Evolutionary conservation across 1,284 basidiomycete species (phyloP).

Genomic region (Cystobasidium pallidum): DNA sequence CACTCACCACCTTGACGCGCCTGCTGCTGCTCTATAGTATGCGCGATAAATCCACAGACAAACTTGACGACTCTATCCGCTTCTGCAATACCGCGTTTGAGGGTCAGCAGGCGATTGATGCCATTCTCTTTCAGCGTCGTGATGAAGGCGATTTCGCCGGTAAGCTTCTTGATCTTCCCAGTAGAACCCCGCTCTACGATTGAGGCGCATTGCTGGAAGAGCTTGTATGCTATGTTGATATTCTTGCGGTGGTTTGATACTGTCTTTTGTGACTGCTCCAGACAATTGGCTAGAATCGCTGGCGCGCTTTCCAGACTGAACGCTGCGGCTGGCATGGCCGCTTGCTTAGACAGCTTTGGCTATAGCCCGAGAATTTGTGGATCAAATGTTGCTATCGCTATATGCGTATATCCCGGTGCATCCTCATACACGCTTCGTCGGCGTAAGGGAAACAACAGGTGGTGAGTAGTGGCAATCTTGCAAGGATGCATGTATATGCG

Average conservation of each 20-base stretch:
- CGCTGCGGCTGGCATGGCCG: slow-evolving; percentile 2
- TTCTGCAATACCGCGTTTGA: slow-evolving; percentile 80
- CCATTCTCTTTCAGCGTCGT: slow-evolving; percentile 42
- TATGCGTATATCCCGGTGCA: no score
- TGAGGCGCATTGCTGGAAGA: slow-evolving; percentile 70
- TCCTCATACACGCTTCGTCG: no score
- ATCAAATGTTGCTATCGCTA: no score
- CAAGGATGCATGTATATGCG: no score
- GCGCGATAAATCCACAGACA: slow-evolving; percentile 77
- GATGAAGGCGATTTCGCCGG: slow-evolving; percentile 80
- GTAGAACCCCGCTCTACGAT: slow-evolving; percentile 63
- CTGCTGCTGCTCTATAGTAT: slow-evolving; percentile 68
- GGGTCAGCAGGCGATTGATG: slow-evolving; percentile 66
- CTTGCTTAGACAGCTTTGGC: no score
- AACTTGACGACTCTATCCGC: slow-evolving; percentile 86
- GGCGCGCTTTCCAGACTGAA: slow-evolving; percentile 34
- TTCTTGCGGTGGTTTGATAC: slow-evolving; percentile 91
- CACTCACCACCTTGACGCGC: slow-evolving; percentile 19
- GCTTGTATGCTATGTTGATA: slow-evolving; percentile 78
- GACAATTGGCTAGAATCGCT: slow-evolving; percentile 14
- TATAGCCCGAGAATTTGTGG: no score
- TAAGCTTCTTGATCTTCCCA: slow-evolving; percentile 65
- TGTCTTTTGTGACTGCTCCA: slow-evolving; percentile 67
- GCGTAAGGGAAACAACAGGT: no score
- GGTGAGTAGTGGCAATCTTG: no score